A percentile compares a stretch with the other conserved stretches of the same genome.
Evolutionary conservation across 2,329 filamentous ascomycete genomes (phyloP).

Genomic region (Colletotrichum horii): DNA sequence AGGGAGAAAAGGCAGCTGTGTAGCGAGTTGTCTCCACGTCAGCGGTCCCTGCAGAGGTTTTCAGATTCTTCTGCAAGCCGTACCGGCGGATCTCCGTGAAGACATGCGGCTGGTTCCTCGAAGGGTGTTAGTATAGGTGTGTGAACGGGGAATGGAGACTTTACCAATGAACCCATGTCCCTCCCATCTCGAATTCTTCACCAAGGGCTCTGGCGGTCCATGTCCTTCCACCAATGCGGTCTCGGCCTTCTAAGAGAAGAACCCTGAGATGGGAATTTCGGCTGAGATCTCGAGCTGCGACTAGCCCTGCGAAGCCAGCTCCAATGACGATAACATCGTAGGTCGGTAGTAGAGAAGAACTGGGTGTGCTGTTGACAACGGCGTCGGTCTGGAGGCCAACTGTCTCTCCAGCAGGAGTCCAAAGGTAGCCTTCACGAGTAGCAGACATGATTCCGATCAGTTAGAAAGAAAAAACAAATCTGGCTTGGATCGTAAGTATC

Average conservation of each 20-base stretch:
- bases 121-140: accelerated
- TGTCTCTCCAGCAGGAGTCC: accelerated
- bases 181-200: neutral
- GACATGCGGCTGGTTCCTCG: neutral
- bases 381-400: neutral
- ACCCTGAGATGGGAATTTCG: neutral
- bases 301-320: neutral
- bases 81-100: neutral
- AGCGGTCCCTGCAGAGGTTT: neutral
- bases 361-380: neutral
- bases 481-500: neutral
- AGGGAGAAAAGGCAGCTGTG: neutral
- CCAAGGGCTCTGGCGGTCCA: neutral
- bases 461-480: neutral
- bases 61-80: neutral
- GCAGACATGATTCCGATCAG: neutral
- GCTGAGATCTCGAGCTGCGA: neutral
- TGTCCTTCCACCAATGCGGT: neutral
- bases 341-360: neutral
- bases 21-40: neutral
- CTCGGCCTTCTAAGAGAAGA: neutral
- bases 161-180: neutral
- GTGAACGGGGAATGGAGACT: accelerated
- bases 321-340: neutral
- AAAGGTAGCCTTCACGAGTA: neutral